Percentiles rank a stretch among this genome's conserved stretches.
phyloP scores from a whole-genome alignment of 495 filamentous ascomycete species.

The Neurospora sp. region DNA sequence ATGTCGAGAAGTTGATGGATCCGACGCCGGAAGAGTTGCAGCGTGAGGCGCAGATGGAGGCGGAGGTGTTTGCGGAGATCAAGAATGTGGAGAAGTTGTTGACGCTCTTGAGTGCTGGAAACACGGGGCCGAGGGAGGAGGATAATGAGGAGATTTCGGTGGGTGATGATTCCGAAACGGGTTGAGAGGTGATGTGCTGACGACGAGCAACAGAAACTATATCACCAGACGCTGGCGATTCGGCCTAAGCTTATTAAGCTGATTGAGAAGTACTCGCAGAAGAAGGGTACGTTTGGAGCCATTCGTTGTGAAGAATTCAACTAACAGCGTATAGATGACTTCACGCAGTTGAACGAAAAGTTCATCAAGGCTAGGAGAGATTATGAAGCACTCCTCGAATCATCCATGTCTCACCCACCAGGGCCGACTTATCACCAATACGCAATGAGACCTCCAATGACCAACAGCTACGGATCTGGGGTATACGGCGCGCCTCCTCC shows the following conservation, averaged over 20 bases:
- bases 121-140: constrained; percentile 71
- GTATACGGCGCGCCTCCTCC: constrained; percentile 36
- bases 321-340: constrained; percentile 82
- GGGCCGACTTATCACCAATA: constrained; percentile 58
- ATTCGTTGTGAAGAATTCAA: no score
- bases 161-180: constrained; percentile 9
- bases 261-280: constrained; percentile 98
- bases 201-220: constrained; percentile 52
- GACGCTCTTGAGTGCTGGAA: constrained; percentile 88
- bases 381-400: constrained; percentile 90
- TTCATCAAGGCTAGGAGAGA: constrained; percentile 97
- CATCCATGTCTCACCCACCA: constrained; percentile 85
- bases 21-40: constrained; percentile 92
- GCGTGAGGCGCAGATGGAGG: constrained; percentile 93
- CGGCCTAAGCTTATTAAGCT: constrained; percentile 94
- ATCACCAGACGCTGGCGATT: constrained; percentile 88
- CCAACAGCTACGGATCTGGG: constrained; percentile 50
- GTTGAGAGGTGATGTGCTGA: not conserved
- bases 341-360: constrained; percentile 96
- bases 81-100: constrained; percentile 97
- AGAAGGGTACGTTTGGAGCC: no score
- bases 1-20: constrained; percentile 93
- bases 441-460: constrained; percentile 49
- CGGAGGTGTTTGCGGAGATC: constrained; percentile 95
- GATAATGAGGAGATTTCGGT: constrained; percentile 91